Conservation (phyloP, 139 green algal genomes). For the Tetradesmus lagerheimii region DNA sequence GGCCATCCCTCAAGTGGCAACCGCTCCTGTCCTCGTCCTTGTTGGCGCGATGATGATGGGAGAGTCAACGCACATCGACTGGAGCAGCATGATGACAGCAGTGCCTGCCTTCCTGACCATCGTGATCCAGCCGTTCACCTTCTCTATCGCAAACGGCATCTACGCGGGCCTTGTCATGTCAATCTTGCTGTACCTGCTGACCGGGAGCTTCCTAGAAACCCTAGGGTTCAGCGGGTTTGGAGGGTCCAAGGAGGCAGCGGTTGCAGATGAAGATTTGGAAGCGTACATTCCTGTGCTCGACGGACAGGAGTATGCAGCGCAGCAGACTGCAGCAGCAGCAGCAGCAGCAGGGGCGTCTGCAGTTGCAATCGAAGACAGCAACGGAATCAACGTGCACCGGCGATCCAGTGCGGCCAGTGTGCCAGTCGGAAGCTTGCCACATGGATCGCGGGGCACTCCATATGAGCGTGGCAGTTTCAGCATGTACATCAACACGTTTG, state of each 20-base stretch:
- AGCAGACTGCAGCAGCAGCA: not conserved
- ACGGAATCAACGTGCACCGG: not conserved
- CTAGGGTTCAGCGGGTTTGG: not conserved
- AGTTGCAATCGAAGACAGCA: not conserved
- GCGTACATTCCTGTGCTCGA: not conserved
- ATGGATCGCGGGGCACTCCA: not conserved
- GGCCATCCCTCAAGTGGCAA: slow-evolving; percentile 57
- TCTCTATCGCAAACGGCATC: slow-evolving; percentile 67
- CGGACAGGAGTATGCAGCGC: not conserved
- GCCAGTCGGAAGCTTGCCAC: not conserved
- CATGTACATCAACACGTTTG: slow-evolving; percentile 50
- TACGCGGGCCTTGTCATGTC: slow-evolving; percentile 52
- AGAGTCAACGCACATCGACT: slow-evolving; percentile 62
- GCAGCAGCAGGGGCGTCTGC: not conserved
- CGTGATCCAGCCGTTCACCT: slow-evolving; percentile 67
- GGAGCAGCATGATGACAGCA: slow-evolving; percentile 54
- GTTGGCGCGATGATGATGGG: slow-evolving; percentile 72
- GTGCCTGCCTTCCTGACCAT: slow-evolving; percentile 69
- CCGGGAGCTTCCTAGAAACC: slow-evolving; percentile 39
- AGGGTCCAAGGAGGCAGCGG: not conserved
- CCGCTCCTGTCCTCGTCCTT: slow-evolving; percentile 62
- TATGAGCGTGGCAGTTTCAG: slow-evolving; percentile 49
- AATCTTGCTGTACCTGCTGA: slow-evolving; percentile 39
- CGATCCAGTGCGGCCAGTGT: not conserved
- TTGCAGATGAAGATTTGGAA: not conserved